Evolutionary conservation across 139 green algal species (phyloP).

Genomic region (Asterochloris erici): DNA sequence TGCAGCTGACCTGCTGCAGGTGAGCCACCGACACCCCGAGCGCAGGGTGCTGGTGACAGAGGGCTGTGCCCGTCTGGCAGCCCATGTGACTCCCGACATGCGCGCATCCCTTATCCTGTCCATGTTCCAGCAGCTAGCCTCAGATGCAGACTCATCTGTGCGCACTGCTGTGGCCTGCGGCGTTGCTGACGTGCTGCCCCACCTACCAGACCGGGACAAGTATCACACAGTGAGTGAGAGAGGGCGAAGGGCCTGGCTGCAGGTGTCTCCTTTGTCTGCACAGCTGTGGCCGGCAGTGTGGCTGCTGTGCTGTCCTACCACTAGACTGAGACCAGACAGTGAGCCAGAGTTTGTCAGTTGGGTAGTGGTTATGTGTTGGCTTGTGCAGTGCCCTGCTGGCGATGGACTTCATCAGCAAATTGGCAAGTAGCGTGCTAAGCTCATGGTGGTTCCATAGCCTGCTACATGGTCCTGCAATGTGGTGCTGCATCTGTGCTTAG

Average conservation of each 20-base stretch:
- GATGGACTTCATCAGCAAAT: too few species aligned
- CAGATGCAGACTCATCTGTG: constrained; percentile 16
- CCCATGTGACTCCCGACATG: constrained; percentile 18
- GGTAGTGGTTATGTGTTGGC: too few species aligned
- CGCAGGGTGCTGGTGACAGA: constrained; percentile 22
- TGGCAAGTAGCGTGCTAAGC: too few species aligned
- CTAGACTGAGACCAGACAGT: too few species aligned
- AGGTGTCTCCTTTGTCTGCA: background rate
- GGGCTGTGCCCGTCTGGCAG: constrained; percentile 12
- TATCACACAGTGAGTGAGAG: constrained; percentile 4
- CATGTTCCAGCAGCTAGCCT: constrained; percentile 11
- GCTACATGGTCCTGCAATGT: too few species aligned
- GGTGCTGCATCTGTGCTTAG: too few species aligned
- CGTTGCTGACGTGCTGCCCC: constrained; percentile 9
- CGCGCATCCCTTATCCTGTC: constrained; percentile 16
- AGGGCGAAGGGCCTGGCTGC: too few species aligned
- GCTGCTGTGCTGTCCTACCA: background rate
- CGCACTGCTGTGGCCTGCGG: background rate
- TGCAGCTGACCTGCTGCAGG: background rate
- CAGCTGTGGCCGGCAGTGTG: background rate
- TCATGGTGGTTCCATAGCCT: too few species aligned
- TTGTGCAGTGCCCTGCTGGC: too few species aligned
- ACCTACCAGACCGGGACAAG: constrained; percentile 12
- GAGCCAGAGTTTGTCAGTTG: too few species aligned
- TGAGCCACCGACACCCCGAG: constrained; percentile 21